phyloP scores from a whole-genome alignment of 495 filamentous ascomycete species.

The Aspergillus homomorphus region DNA sequence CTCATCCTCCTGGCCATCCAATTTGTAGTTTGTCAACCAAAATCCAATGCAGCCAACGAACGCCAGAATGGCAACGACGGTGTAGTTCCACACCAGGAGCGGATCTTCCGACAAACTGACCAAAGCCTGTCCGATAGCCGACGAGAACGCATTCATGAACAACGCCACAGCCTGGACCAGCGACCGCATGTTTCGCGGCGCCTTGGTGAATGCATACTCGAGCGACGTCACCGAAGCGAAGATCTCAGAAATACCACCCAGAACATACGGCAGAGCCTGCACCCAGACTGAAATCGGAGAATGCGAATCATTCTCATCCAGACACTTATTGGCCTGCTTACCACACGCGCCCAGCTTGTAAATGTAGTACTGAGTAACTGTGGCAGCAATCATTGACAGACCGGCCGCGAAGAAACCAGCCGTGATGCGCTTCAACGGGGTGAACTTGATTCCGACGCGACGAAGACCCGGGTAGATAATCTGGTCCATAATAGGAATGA shows the following conservation, averaged over 20 bases:
- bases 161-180: slow-evolving; percentile 66
- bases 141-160: slow-evolving; percentile 66
- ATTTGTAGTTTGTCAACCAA: slow-evolving; percentile 55
- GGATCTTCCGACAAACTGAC: slow-evolving; percentile 64
- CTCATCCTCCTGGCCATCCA: slow-evolving; percentile 62
- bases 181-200: slow-evolving; percentile 73
- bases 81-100: slow-evolving; percentile 64
- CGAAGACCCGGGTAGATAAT: slow-evolving; percentile 67
- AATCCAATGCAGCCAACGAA: slow-evolving; percentile 58
- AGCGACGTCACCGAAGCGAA: slow-evolving; percentile 63
- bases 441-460: slow-evolving; percentile 60
- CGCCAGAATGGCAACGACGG: slow-evolving; percentile 57
- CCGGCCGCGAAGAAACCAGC: slow-evolving; percentile 61
- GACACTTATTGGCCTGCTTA: slow-evolving; percentile 47
- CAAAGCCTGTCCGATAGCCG: slow-evolving; percentile 68
- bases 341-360: slow-evolving; percentile 63
- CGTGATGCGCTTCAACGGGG: slow-evolving; percentile 71
- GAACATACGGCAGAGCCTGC: slow-evolving; percentile 61
- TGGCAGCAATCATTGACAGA: slow-evolving; percentile 62
- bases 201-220: slow-evolving; percentile 77
- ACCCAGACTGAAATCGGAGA: slow-evolving; percentile 60
- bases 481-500: slow-evolving; percentile 72
- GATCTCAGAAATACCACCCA: slow-evolving; percentile 73
- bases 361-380: slow-evolving; percentile 66
- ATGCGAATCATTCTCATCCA: slow-evolving; percentile 25